These are phyloP conservation scores for Endocarpon pusillum DNA, from an alignment of 495 filamentous ascomycete species.

Conservation along the genomic window DNA sequence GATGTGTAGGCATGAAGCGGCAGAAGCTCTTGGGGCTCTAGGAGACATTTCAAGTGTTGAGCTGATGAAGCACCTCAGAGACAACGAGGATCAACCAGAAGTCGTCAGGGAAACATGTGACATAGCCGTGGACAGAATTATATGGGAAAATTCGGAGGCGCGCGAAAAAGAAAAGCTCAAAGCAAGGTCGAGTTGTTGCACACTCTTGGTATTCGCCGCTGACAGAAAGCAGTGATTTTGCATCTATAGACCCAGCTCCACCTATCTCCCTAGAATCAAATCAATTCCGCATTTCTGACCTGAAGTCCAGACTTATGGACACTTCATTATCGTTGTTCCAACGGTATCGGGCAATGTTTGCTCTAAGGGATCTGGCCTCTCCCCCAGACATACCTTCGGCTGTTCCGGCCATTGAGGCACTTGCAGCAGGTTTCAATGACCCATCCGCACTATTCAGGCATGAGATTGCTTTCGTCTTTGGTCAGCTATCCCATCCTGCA, in stretches of 20 bases:
- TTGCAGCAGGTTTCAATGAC: constrained; percentile 78
- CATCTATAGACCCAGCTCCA: constrained; percentile 89
- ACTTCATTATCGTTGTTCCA: constrained; percentile 66
- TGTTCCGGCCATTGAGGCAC: constrained; percentile 60
- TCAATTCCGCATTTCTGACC: constrained; percentile 47
- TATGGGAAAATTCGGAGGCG: constrained; percentile 73
- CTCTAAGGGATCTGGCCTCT: constrained; percentile 79
- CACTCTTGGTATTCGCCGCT: constrained; percentile 4
- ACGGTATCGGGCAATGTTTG: constrained; percentile 96
- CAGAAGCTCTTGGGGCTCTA: constrained; percentile 84
- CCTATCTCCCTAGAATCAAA: constrained; percentile 48
- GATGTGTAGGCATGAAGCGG: constrained; percentile 95
- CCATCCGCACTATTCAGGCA: constrained; percentile 89
- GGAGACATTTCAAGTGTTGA: constrained; percentile 54
- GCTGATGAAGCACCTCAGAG: constrained; percentile 50
- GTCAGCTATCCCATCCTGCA: constrained; percentile 88
- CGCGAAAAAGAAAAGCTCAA: constrained; percentile 43
- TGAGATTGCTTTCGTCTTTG: constrained; percentile 96
- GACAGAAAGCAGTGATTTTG: constrained; percentile 52
- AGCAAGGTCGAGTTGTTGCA: too few species aligned
- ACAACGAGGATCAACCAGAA: constrained; percentile 50
- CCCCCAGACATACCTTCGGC: constrained; percentile 81
- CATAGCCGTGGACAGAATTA: constrained; percentile 81
- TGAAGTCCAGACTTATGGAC: constrained; percentile 64
- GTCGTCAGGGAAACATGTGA: constrained; percentile 93